These are phyloP conservation scores for Orbilia blumenaviensis DNA, from an alignment of 2,329 filamentous ascomycete species.

Conservation along the genomic window DNA sequence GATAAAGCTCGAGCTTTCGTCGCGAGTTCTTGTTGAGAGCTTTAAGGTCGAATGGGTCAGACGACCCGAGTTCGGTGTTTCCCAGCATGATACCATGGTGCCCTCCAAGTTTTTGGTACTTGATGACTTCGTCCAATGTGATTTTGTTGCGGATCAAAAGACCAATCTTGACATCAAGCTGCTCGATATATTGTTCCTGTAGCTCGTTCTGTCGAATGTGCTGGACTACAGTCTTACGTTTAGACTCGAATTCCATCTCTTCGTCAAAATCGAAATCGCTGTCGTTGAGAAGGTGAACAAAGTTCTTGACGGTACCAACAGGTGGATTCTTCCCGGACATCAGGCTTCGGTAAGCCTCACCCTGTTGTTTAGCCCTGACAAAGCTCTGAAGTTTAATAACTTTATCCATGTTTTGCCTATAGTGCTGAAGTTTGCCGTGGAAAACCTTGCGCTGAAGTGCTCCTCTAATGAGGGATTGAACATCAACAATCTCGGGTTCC, in stretches of 20 bases:
- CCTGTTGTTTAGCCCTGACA: slow-evolving; percentile 90
- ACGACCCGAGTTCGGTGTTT: slow-evolving; percentile 85
- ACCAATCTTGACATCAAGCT: slow-evolving; percentile 98
- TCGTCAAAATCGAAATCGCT: slow-evolving; percentile 99
- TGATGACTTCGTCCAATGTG: slow-evolving; percentile 94
- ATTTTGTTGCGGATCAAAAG: slow-evolving; percentile 99
- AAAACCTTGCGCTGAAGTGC: slow-evolving; percentile 71
- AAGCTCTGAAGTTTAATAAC: slow-evolving; percentile 99
- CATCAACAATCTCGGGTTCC: slow-evolving; percentile 73
- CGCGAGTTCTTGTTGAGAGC: slow-evolving; percentile 96
- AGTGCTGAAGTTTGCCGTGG: slow-evolving; percentile 77
- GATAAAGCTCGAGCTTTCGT: slow-evolving; percentile 94
- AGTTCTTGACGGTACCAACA: slow-evolving; percentile 95
- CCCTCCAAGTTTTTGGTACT: slow-evolving; percentile 93
- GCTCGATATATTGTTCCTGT: slow-evolving; percentile 96
- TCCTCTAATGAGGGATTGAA: slow-evolving; percentile 71
- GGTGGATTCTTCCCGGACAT: slow-evolving; percentile 90
- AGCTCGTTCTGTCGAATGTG: slow-evolving; percentile 97
- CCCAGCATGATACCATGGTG: slow-evolving; percentile 84
- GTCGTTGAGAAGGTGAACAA: slow-evolving; percentile 96
- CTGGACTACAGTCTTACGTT: slow-evolving; percentile 95
- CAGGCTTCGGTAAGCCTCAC: slow-evolving; percentile 96
- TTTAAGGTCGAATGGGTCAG: slow-evolving; percentile 94
- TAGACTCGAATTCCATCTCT: slow-evolving; percentile 93
- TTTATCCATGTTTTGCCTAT: slow-evolving; percentile 97